Base-by-base conservation (phyloP, 2,329 filamentous ascomycete genomes). In the Xylariaceae sp. region DNA sequence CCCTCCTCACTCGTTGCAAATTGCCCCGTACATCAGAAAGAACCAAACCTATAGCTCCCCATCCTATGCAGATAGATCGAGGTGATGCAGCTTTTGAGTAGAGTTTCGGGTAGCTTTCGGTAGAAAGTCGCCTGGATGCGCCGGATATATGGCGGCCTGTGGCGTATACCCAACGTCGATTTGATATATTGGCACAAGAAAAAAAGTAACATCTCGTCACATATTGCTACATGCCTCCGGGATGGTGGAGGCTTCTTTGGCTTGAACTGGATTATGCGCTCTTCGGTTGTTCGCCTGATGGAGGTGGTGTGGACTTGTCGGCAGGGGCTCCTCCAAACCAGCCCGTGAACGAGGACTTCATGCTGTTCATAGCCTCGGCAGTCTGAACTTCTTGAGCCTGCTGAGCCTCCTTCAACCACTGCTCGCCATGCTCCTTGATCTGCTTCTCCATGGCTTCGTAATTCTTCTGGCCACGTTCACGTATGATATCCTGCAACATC, bases 371-470 rank as follows among this genome's bases (percentile, higher is more conserved):
- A 62, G 87, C 86, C 71, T 95, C 90, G 64, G 95, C 88, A 69
- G 91, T 88, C 55, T 85, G 78, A 76, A 90, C 91, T 76, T 96
- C 92, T 74, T 91, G 86, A 66, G 89, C 82, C 43, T 85, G 85
- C 39, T 88, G 87, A 77, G 96, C 91, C 70, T 97, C 92, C 75
- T 91, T 91, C 60, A 99, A 77, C 89, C 91, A 96, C 73, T 92
- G 90, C 68, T 92, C 90, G 45, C 91, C 94, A 66, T 97, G 94
- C 69, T 95, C 87, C 42, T 87, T 81, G 61, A 99, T 95, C 73
- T 96, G 87, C 71, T 85, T 86, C 70, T 97, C 92, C 54, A 97
- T 79, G 59, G 85, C 73, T 75, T 95, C 83, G 71, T 97, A 99
- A 70, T 91, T 87, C 68, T 86, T 86, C 72, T 91, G 88, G 32